Evolutionary conservation across 176 grass and related monocot genomes (phyloP), one percentile per base, ranked within the genome.

Genomic region (Calamus simplicifolius): DNA sequence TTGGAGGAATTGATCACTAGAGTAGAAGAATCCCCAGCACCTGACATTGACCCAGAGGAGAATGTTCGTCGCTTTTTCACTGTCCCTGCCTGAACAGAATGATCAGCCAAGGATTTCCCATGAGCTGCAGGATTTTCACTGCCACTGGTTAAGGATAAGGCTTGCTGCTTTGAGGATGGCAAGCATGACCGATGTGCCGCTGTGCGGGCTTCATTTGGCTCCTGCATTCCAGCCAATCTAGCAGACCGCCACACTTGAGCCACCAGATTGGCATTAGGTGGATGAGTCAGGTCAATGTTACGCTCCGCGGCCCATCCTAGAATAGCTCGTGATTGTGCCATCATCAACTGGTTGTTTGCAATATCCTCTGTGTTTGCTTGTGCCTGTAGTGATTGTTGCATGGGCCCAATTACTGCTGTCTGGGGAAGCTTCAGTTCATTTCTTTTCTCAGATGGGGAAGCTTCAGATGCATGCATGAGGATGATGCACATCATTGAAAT

Each of bases 261-360:
- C 70, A 98, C 76, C 59, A 80, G 67, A 66, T 56, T 86, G 49
- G 85, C 61, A 50, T 93, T 92, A 60, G 88, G 79, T 57, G 94
- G 88, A 87, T 85, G 72, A 57, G 94, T 85, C 48, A 98, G 76
- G 53, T 98, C 94, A 0, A 98, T 21, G 10, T 98, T 98, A 58
- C 85, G 53, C 54, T 92, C 84, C 64, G 89, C 89, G 51, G 84
- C 94, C 88, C 88, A 98, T 51, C 75, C 79, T 68, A 89, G 84
- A 73, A 98, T 76, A 53, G 77, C 74, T 85, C 89, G 93, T 50
- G 85, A 69, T 58, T 95, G 89, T 23, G 70, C 17, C 49, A 84
- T 70, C 21, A 78, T 73, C 54, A 88, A 52, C 19, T 86, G 81
- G 55, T 64, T 77, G 63, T 59, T 81, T 63, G 63, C 65, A 26